Evolutionary conservation across 768 basidiomycete genomes (phyloP), one percentile per base, ranked within the genome.

Genomic region (Chiua virens): DNA sequence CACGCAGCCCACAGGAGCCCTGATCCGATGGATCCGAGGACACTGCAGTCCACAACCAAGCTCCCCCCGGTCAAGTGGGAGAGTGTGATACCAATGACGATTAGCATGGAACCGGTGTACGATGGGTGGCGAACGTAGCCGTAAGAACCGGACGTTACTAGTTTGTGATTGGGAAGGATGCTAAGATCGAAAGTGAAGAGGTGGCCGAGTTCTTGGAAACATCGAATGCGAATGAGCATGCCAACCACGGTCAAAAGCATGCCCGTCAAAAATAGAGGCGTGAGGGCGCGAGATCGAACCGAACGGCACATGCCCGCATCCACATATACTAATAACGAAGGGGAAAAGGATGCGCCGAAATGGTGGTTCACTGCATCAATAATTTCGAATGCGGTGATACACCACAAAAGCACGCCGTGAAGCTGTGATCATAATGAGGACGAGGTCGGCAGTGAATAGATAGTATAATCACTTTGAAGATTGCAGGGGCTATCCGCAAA

Each of bases 141-240:
- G 60, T 82, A 82, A 51, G 73, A 76, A 18, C 79, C 74, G n/a
- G 64, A 61, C 3, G 79, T 81, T 54, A 82, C 67, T 40, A 82
- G 72, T 42, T 64, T 72, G 66, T 83, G 82, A 28, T 69, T 63
- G 2, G 79, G 79, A 48, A 76, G 78, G 37, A 83, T 63, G 41
- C 80, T 80, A 42, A 83, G 73, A 58, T 82, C 80, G 61, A 82
- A 83, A 0, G 81, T 82, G 69, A 83, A 83, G 49, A 81, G 65
- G 2, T 71, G 61, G 3, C 80, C 81, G 20, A 83, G 77, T 21
- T 77, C 72, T 48, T 64, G 69, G 74, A 79, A 83, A 57, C 81
- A 82, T 55, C 72, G 76, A 17, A 80, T 61, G 35, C 81, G 79
- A 55, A 81, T 73, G 62, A 74, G 70, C 51, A 74, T 66, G 3